Evolutionary conservation across 768 basidiomycete species (phyloP).

Genomic region (Pulveroboletus sp.): DNA sequence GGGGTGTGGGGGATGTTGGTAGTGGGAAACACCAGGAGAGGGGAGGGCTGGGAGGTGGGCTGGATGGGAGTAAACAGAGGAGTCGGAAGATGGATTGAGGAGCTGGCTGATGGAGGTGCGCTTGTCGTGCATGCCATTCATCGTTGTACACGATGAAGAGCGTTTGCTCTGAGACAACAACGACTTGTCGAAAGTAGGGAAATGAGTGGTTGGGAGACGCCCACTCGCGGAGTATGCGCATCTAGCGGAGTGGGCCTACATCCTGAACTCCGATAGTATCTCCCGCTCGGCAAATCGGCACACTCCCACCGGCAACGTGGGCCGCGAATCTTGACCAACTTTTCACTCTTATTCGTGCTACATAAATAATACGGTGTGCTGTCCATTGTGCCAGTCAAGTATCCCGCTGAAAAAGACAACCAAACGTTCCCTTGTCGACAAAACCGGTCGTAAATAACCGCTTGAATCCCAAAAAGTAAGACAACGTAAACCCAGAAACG

Average conservation of each 20-base stretch:
- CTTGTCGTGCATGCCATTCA: constrained; percentile 46
- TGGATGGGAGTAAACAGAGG: constrained; percentile 33
- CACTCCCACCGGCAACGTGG: constrained; percentile 12
- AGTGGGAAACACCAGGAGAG: constrained; percentile 22
- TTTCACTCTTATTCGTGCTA: neutral
- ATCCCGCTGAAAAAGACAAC: constrained; percentile 15
- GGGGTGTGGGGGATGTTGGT: constrained; percentile 29
- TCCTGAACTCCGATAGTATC: constrained; percentile 29
- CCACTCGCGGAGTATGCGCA: constrained; percentile 30
- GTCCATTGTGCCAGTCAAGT: constrained; percentile 9
- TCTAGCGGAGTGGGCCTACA: constrained; percentile 26
- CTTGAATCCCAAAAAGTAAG: constrained; percentile 17
- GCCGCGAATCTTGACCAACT: constrained; percentile 28
- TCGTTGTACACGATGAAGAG: constrained; percentile 27
- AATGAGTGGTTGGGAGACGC: constrained; percentile 31
- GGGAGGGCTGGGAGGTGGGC: constrained; percentile 28
- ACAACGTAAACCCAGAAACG: constrained; percentile 22
- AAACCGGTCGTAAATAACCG: constrained; percentile 11
- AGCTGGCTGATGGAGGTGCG: constrained; percentile 51
- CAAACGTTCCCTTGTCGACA: neutral
- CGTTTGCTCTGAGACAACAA: constrained; percentile 7
- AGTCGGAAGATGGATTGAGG: constrained; percentile 45
- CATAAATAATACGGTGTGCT: constrained; percentile 17
- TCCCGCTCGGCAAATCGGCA: constrained; percentile 23
- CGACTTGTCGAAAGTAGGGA: constrained; percentile 21